Evolutionary conservation across 305 asterid species (phyloP).

Genomic region (Solanum hybrid): DNA sequence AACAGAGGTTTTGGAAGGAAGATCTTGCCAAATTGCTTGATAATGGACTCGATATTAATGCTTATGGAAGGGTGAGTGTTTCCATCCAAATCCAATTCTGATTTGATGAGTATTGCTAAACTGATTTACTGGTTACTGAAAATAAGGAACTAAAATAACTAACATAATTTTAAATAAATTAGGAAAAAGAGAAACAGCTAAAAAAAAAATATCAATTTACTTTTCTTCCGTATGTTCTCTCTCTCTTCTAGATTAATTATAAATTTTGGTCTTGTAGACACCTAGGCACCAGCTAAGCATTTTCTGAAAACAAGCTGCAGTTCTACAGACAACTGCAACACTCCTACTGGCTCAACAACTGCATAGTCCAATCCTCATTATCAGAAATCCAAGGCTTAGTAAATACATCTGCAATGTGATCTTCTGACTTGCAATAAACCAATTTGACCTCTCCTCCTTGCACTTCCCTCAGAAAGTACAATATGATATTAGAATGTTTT

Average conservation of each 20-base stretch:
- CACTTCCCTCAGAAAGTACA: neutral
- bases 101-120: neutral
- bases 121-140: neutral
- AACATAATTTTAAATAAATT: neutral
- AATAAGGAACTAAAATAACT: neutral
- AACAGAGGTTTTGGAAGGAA: constrained; percentile 79
- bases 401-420: neutral
- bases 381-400: neutral
- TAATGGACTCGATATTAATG: constrained; percentile 90
- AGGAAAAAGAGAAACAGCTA: neutral
- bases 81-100: neutral
- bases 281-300: neutral
- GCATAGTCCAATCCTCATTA: neutral
- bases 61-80: constrained; percentile 62
- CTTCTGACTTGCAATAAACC: neutral
- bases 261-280: neutral
- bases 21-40: constrained; percentile 85
- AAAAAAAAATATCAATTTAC: neutral
- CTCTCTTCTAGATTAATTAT: neutral
- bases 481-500: neutral
- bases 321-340: neutral
- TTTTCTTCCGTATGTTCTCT: neutral
- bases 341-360: neutral
- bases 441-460: neutral
- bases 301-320: neutral